These are phyloP conservation scores for Punica granatum DNA, from an alignment of 345 rosid species.

Conservation along the genomic window DNA sequence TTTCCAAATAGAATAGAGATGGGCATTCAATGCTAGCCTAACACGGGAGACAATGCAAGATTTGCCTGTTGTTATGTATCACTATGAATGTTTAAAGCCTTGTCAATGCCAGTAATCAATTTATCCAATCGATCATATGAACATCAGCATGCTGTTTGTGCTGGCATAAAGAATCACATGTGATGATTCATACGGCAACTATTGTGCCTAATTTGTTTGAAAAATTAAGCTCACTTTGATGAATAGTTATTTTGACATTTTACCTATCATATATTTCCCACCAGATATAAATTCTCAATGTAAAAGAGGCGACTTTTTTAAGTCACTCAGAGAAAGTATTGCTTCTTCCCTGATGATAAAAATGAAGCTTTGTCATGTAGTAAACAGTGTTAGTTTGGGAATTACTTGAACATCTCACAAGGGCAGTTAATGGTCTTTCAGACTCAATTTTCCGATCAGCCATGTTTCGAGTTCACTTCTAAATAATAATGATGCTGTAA, in stretches of 20 bases:
- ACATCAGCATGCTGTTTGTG: slow-evolving; percentile 93
- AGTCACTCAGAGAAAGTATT: slow-evolving; percentile 68
- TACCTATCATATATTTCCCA: slow-evolving; percentile 4
- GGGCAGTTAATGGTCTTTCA: no score
- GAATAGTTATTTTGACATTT: background rate
- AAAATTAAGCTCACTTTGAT: background rate
- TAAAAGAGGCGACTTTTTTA: slow-evolving; percentile 87
- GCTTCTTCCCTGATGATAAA: background rate
- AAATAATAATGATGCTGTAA: background rate
- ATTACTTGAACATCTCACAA: background rate
- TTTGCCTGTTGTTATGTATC: no score
- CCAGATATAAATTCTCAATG: slow-evolving; percentile 86
- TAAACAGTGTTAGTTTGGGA: background rate
- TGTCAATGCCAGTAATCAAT: no score
- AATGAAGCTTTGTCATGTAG: background rate
- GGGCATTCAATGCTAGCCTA: no score
- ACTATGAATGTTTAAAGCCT: no score
- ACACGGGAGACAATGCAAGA: no score
- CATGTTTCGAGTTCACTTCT: background rate
- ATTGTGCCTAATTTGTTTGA: background rate
- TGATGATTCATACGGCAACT: slow-evolving; percentile 11
- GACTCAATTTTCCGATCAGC: background rate
- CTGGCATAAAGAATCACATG: slow-evolving; percentile 93
- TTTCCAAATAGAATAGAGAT: no score
- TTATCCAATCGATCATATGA: no score